These are phyloP conservation scores for Phytophthora nicotianae DNA, from an alignment of 352 stramenopile genomes.

Conservation along the genomic window DNA sequence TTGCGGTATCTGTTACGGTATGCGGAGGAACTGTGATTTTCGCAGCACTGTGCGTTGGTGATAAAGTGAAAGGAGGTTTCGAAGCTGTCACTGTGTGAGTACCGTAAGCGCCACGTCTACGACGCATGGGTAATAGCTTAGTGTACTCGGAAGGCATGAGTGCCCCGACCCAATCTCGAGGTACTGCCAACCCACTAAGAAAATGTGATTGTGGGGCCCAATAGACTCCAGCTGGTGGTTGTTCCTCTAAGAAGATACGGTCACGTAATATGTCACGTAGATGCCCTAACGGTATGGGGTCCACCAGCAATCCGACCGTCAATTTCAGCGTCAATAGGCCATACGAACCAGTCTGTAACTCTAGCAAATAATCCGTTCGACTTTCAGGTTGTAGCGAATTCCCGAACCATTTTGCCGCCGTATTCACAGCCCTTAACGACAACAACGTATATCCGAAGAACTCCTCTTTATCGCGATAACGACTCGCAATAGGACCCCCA, in stretches of 20 bases:
- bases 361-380: slow-evolving; percentile 65
- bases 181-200: slow-evolving; percentile 49
- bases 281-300: slow-evolving; percentile 56
- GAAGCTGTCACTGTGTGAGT: neutral
- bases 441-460: slow-evolving; percentile 66
- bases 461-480: slow-evolving; percentile 22
- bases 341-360: slow-evolving; percentile 62
- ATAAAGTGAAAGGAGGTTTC: neutral
- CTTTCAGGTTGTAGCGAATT: slow-evolving; percentile 58
- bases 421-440: slow-evolving; percentile 57
- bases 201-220: slow-evolving; percentile 63
- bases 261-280: slow-evolving; percentile 59
- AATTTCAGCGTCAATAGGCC: slow-evolving; percentile 77
- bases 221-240: slow-evolving; percentile 48
- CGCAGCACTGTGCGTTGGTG: neutral
- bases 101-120: slow-evolving; percentile 4
- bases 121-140: slow-evolving; percentile 51
- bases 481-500: neutral
- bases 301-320: slow-evolving; percentile 70
- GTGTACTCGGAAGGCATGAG: slow-evolving; percentile 79
- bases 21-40: neutral
- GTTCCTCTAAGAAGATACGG: slow-evolving; percentile 61
- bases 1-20: neutral
- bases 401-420: slow-evolving; percentile 61
- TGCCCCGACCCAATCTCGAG: slow-evolving; percentile 67